Evolutionary conservation across 2,329 filamentous ascomycete species (phyloP), one percentile per base, ranked within the genome.

Genomic region (Neopestalotiopsis sp.): DNA sequence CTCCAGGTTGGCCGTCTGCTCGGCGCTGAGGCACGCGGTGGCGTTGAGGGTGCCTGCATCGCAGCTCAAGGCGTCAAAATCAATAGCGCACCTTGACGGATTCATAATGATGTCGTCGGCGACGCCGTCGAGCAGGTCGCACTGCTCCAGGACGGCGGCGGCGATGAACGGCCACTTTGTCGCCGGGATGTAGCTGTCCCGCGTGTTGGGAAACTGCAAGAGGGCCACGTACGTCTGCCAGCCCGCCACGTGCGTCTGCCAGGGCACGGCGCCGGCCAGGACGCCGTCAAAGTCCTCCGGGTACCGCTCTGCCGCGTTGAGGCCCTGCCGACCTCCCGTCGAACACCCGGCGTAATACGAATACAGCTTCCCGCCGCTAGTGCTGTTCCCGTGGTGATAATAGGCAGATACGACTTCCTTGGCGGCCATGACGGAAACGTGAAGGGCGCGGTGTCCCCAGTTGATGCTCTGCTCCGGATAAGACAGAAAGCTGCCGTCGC

Each of bases 261-360:
- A 73, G 4, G 83, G 83, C 65, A 61, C 42, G 2, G 78, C 73
- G 4, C 83, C 83, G 13, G 84, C 82, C 3, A 86, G 72, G n/a
- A 86, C 81, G n/a, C 85, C 85, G 68, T 87, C 84, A 65, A 87
- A 81, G 72, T 84, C 81, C 61, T 81, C 77, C 1, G 82, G 76
- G 2, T 80, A 78, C 13, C 81, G 79, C 20, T 78, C 77, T 0
- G 83, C 82, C 14, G 83, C 76, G 64, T 84, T 84, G 17, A 87
- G 75, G 17, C 86, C 86, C 75, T 89, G 85, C 2, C 86, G 79
- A 1, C 87, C 87, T 30, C 87, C 86, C 3, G 85, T 86, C 0
- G 84, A 86, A 73, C 86, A 89, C 17, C 86, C 86, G 10, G 81
- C 74, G 71, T 84, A 87, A 73, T 87, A 87, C 9, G 80, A 84